Evolutionary conservation across 106 monocot species (phyloP), one percentile per base, ranked within the genome.

Genomic region (Platanthera guangdongensis): DNA sequence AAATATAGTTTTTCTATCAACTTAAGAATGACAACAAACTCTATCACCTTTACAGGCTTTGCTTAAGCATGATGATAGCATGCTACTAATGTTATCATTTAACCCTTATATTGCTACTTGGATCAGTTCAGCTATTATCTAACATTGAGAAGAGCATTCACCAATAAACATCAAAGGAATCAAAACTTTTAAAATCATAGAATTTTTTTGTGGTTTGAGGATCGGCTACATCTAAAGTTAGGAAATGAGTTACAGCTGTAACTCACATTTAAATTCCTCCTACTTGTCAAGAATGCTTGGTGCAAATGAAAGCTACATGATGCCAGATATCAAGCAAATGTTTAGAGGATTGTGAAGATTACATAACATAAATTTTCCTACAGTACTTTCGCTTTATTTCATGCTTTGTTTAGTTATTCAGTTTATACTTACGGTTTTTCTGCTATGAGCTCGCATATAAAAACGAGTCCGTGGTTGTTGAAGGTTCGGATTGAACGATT

Each of bases 121-220:
- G 47, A 6, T 70, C 3, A 48, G 14, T 70, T 70, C 25, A 67
- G 39, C 39, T 67, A 67, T 39, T 30, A 67, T 11, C 30, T 14
- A 67, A 39, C 18, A 30, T 67, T 67, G 67, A 67, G 67, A 67
- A 67, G 12, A 67, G 18, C 19, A 30, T 65, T 25, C 67, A 67
- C 32, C 32, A 39, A 47, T 70, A 45, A 48, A 60, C 15, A 16
- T 47, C 46, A 70, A 11, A 47, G 18, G 18, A 45, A 70, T 70
- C 25, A 70, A 70, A 68, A 0, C 30, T 18, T 13, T 13, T 68
- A 68, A 68, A 46, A 68, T 53, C 60, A 68, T 0, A 68, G 32
- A 68, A 6, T 14, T 68, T 10, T 10, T 19, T 12, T 70, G n/a
- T 47, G 47, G 70, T 15, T 70, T 15, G 45, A 47, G 16, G 70